A percentile compares a stretch with the other conserved stretches of the same genome.
Conservation (phyloP, 2,329 filamentous ascomycete species). For the Ceratocystiopsis minuta region DNA sequence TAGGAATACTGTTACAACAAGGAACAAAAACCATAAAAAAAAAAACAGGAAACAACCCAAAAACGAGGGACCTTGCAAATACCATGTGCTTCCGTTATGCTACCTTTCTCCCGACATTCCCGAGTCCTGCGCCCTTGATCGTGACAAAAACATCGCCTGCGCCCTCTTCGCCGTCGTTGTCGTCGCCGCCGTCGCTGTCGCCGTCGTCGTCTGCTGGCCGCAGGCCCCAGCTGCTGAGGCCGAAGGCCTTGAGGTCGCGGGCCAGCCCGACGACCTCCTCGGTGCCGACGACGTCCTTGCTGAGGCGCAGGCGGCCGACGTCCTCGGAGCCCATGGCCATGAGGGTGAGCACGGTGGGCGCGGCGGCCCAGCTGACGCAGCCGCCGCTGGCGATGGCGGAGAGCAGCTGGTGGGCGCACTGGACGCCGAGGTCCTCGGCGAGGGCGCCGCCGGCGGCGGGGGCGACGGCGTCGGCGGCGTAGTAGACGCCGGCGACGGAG, state of each 20-base stretch:
- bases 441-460: constrained; percentile 65
- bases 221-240: constrained; percentile 78
- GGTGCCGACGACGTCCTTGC: constrained; percentile 62
- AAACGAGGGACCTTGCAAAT: neutral
- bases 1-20: too few relatives aligned
- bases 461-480: constrained; percentile 65
- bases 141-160: constrained; percentile 59
- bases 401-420: constrained; percentile 75
- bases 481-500: constrained; percentile 62
- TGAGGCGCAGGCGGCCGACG: constrained; percentile 69
- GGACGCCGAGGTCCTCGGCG: constrained; percentile 77
- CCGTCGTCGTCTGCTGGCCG: constrained; percentile 49
- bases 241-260: constrained; percentile 74
- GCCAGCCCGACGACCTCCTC: constrained; percentile 67
- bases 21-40: too few relatives aligned
- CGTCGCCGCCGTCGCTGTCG: constrained; percentile 44
- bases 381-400: constrained; percentile 70
- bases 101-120: constrained; percentile 88
- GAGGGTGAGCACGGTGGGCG: constrained; percentile 58
- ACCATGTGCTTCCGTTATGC: constrained; percentile 10
- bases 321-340: constrained; percentile 99
- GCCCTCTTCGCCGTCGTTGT: constrained; percentile 37
- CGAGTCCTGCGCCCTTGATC: constrained; percentile 82
- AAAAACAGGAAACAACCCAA: constrained; percentile 4
- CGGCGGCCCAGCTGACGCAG: constrained; percentile 56